A percentile compares a stretch with the other conserved stretches of the same genome.
Evolutionary conservation across 768 basidiomycete species (phyloP).

Genomic region (Podaxis mareebaensis): DNA sequence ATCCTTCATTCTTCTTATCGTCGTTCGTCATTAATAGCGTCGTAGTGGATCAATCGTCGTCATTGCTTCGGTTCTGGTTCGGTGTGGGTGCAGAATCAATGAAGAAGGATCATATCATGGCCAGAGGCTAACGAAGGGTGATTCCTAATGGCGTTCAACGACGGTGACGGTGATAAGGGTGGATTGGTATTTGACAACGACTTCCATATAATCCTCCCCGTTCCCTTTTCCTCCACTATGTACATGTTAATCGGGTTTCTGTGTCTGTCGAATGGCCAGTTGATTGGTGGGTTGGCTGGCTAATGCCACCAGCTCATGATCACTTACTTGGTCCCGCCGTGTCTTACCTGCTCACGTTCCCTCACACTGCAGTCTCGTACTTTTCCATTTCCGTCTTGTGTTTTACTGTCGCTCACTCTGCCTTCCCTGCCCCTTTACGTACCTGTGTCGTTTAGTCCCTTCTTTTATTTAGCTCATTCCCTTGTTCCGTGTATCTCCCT

Average conservation of each 20-base stretch:
- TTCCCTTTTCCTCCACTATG: not conserved
- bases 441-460: not conserved
- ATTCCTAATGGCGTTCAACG: not conserved
- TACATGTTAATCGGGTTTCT: not conserved
- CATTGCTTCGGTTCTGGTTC: not conserved
- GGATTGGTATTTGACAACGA: not conserved
- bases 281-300: not conserved
- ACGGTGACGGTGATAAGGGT: not conserved
- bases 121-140: not conserved
- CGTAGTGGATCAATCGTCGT: not conserved
- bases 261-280: not conserved
- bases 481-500: conserved; percentile 4
- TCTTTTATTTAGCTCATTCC: not conserved
- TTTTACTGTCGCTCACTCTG: not conserved
- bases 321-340: not conserved
- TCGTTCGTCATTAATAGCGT: not conserved
- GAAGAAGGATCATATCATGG: not conserved
- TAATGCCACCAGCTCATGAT: not conserved
- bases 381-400: not conserved
- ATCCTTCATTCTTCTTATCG: not conserved
- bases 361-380: not conserved
- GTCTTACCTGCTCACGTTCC: not conserved
- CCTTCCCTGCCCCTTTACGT: not conserved
- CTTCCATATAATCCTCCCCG: not conserved
- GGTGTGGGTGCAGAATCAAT: not conserved